Base-by-base conservation (phyloP, 2,329 filamentous ascomycete species). In the Orbilia blumenaviensis region DNA sequence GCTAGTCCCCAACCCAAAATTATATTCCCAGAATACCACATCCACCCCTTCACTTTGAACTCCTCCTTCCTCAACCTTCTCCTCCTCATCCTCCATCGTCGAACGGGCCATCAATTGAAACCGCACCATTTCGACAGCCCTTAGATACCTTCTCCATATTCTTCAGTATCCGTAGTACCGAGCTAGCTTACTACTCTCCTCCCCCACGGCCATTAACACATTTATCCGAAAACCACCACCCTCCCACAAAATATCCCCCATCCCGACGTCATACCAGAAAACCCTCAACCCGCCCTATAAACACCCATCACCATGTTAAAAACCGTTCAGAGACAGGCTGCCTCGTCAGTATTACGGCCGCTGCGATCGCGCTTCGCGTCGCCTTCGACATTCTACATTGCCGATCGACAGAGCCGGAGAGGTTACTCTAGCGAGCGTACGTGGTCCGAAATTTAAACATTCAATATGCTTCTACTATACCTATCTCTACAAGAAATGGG, bases 351-450 rank as follows among this genome's bases (percentile, higher is more conserved):
- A 48, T 34, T 76, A 38, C 64, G 72, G 64, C 72, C 72, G 72
- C 58, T 76, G 21, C 54, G 64, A 54, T 69, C 72, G 58, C 72
- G 72, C 56, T 64, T 76, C 64, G 58, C 50, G 58, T 60, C 72
- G 1, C 72, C 72, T 18, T 76, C 72, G 38, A 64, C 66, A 50
- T 76, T 76, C 42, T 76, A 58, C 41, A 60, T 68, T 42, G 64
- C 72, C 32, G 64, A 76, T 52, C 48, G 38, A 69, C 72, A 76
- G 52, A 72, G 60, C 42, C 50, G 66, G 44, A 66, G 42, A 46
- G 9, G 76, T 21, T 64, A 82, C 84, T 85, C 86, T 80, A 73
- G 68, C 62, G 58, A 64, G 16, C 29, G 68, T 78, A 66, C 14
- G 50, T 46, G 27, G 18, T 36, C 27, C n/a, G 41, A 44, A 44